Percentiles rank a stretch among this genome's conserved stretches.
phyloP scores from a whole-genome alignment of 2,329 filamentous ascomycete species.

The Sporothrix sp. region DNA sequence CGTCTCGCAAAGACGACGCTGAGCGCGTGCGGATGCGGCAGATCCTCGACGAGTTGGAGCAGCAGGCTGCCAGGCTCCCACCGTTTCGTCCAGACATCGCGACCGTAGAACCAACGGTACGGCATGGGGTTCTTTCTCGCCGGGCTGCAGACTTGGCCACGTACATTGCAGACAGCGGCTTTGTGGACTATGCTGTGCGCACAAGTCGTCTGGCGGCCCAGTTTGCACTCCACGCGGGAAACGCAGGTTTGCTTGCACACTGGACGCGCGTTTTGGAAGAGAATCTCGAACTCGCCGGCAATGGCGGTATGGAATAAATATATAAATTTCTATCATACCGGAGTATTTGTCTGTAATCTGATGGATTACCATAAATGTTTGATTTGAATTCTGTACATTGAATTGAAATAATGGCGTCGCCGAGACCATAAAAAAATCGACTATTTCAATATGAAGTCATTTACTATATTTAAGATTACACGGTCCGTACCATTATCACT shows the following conservation, averaged over 20 bases:
- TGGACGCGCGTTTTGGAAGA: background rate
- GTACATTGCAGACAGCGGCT: constrained; percentile 25
- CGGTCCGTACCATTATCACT: no score
- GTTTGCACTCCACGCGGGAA: constrained; percentile 7
- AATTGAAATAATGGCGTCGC: background rate
- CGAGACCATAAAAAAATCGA: background rate
- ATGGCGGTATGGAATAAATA: background rate
- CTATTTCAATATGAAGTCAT: no score
- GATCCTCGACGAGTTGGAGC: constrained; percentile 7
- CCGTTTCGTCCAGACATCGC: no score
- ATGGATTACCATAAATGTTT: no score
- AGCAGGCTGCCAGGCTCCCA: background rate
- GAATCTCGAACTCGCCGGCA: background rate
- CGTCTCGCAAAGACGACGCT: background rate
- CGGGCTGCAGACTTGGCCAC: constrained; percentile 11
- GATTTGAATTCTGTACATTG: background rate
- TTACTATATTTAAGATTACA: no score
- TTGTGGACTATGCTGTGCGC: constrained; percentile 17
- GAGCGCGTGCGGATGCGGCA: constrained; percentile 11
- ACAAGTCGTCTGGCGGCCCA: constrained; percentile 17
- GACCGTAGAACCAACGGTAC: no score
- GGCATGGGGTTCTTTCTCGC: background rate
- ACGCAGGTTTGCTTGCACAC: background rate
- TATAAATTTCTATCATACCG: background rate
- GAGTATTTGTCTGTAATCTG: no score